phyloP scores from a whole-genome alignment of 495 filamentous ascomycete species.

The Aspergillus bertholletiae region DNA sequence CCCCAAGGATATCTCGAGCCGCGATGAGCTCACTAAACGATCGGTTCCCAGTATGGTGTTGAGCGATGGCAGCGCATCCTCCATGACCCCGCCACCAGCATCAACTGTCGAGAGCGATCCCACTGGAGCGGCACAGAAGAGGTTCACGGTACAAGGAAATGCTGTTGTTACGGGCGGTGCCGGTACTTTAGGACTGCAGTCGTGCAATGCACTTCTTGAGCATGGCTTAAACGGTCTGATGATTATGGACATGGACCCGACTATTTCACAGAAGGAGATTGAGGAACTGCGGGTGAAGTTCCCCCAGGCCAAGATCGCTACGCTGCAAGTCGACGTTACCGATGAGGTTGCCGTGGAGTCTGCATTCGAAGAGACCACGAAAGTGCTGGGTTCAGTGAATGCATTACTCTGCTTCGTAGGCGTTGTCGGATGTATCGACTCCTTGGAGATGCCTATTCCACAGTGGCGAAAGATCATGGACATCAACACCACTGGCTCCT shows the following conservation, averaged over 20 bases:
- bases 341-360: constrained; percentile 43
- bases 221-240: constrained; percentile 59
- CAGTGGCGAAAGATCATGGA: constrained; percentile 61
- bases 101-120: constrained; percentile 38
- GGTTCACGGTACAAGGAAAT: constrained; percentile 62
- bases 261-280: constrained; percentile 38
- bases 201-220: constrained; percentile 64
- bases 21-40: constrained; percentile 52
- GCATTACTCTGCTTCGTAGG: constrained; percentile 66
- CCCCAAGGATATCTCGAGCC: constrained; percentile 10
- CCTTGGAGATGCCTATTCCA: constrained; percentile 49
- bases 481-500: constrained; percentile 66
- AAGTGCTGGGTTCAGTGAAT: constrained; percentile 50
- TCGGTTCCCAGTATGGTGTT: constrained; percentile 59
- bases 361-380: constrained; percentile 37
- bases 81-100: constrained; percentile 46
- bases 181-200: constrained; percentile 60
- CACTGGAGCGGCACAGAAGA: constrained; percentile 45
- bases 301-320: constrained; percentile 44
- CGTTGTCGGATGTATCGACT: constrained; percentile 56
- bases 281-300: constrained; percentile 47
- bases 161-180: constrained; percentile 68
- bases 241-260: constrained; percentile 58
- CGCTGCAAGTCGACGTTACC: constrained; percentile 57
- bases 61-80: constrained; percentile 45